Percentiles rank a stretch among this genome's conserved stretches.
These are phyloP conservation scores for Chalciporus piperatus DNA, from an alignment of 768 basidiomycete genomes.

Conservation along the genomic window DNA sequence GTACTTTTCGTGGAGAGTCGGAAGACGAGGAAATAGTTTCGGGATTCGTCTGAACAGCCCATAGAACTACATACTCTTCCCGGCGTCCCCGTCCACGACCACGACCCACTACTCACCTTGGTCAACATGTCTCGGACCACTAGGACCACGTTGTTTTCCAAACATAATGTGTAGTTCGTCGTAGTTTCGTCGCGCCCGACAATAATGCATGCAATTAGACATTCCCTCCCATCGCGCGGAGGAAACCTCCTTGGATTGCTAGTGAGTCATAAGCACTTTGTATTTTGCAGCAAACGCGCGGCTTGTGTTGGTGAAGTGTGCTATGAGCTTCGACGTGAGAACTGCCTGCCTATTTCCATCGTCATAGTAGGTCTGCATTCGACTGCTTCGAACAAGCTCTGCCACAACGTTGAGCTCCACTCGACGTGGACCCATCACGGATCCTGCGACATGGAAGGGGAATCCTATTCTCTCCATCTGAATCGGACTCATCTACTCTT, in stretches of 20 bases:
- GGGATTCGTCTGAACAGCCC: not conserved
- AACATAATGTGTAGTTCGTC: not conserved
- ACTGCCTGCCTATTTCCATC: not conserved
- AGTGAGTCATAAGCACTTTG: too few species aligned
- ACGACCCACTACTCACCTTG: too few species aligned
- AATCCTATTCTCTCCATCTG: conserved; percentile 13
- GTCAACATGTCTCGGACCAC: too few species aligned
- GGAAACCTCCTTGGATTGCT: too few species aligned
- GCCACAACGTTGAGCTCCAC: not conserved
- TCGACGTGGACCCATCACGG: not conserved
- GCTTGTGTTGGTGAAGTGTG: too few species aligned
- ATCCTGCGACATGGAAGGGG: not conserved
- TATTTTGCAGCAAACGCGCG: not conserved
- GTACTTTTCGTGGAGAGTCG: conserved; percentile 80
- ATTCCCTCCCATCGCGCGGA: not conserved
- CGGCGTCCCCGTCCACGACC: too few species aligned
- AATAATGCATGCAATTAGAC: not conserved
- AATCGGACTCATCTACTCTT: conserved; percentile 27
- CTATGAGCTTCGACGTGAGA: not conserved
- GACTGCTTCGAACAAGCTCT: too few species aligned
- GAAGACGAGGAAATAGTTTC: conserved; percentile 60
- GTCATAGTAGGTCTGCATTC: too few species aligned
- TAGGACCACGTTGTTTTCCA: not conserved
- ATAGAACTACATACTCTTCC: not conserved
- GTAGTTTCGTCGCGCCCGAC: not conserved